Percentiles rank a stretch among this genome's conserved stretches.
Conservation (phyloP, 2,329 filamentous ascomycete genomes). For the Parasarocladium wereldwijsianum region DNA sequence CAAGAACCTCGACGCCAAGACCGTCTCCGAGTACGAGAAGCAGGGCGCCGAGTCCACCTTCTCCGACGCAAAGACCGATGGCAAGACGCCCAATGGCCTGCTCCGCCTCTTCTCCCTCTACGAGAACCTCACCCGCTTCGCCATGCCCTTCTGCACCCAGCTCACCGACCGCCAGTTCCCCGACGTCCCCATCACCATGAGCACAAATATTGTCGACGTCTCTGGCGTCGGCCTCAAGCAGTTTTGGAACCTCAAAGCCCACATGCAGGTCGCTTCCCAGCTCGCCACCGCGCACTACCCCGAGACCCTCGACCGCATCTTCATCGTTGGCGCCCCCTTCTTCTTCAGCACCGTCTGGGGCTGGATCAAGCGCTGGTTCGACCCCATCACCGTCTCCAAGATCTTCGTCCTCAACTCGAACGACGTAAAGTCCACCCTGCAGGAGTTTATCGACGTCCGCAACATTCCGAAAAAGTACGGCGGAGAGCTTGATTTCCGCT, state of each 20-base stretch:
- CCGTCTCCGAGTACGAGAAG: conserved; percentile 65
- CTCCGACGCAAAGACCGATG: conserved; percentile 47
- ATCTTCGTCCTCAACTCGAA: conserved; percentile 72
- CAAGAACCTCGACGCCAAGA: conserved; percentile 67
- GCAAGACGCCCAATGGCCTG: conserved; percentile 58
- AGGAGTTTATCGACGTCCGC: conserved; percentile 63
- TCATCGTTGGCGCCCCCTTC: conserved; percentile 72
- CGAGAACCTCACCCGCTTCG: conserved; percentile 80
- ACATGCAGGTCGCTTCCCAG: conserved; percentile 86
- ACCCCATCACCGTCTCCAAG: conserved; percentile 86
- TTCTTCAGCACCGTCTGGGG: conserved; percentile 93
- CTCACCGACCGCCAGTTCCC: conserved; percentile 56
- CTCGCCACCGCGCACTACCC: conserved; percentile 90
- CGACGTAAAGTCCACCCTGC: conserved; percentile 65
- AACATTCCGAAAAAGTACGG: conserved; percentile 87
- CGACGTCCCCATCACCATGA: conserved; percentile 78
- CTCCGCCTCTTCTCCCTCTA: conserved; percentile 84
- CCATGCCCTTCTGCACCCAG: conserved; percentile 70
- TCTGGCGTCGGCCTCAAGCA: conserved; percentile 76
- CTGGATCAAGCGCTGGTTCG: conserved; percentile 93
- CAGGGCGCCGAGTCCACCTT: conserved; percentile 37
- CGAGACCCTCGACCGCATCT: conserved; percentile 59
- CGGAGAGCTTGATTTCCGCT: conserved; percentile 70
- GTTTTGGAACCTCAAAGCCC: conserved; percentile 87
- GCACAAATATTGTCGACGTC: conserved; percentile 92